phyloP scores from a whole-genome alignment of 768 basidiomycete species.

The Pleurotus tuoliensis region DNA sequence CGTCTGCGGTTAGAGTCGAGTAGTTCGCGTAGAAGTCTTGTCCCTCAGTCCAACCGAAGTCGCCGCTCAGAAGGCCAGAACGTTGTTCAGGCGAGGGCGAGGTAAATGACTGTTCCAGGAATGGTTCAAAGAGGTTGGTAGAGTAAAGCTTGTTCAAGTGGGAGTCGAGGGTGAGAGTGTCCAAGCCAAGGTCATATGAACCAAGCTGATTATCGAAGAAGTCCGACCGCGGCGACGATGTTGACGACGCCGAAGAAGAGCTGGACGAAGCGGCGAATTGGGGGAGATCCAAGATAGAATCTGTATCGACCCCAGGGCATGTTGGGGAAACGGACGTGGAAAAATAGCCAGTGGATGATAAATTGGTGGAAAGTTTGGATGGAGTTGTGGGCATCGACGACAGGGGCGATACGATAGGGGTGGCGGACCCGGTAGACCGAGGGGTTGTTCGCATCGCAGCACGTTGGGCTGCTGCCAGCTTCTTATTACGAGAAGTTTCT shows the following conservation, averaged over 20 bases:
- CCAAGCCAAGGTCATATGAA: constrained; percentile 29
- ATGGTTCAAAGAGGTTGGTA: constrained; percentile 31
- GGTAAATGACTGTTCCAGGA: constrained; percentile 29
- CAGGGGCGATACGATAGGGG: neutral
- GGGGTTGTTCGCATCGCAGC: constrained; percentile 14
- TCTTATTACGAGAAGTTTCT: constrained; percentile 36
- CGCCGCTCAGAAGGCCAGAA: constrained; percentile 18
- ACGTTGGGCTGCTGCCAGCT: constrained; percentile 27
- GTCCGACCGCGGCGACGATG: constrained; percentile 36
- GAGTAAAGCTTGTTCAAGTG: constrained; percentile 32
- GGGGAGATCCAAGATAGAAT: constrained; percentile 10
- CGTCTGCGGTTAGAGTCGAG: constrained; percentile 13
- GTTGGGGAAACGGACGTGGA: neutral
- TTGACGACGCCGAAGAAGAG: constrained; percentile 30
- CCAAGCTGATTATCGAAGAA: constrained; percentile 28
- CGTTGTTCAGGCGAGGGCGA: constrained; percentile 21
- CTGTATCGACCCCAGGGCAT: neutral
- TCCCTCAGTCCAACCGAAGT: constrained; percentile 32
- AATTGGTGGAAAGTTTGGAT: constrained; percentile 39
- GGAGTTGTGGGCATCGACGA: constrained; percentile 27
- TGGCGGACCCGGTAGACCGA: neutral
- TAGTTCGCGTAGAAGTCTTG: constrained; percentile 30
- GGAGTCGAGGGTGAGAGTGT: constrained; percentile 25
- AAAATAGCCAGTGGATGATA: neutral
- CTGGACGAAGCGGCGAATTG: constrained; percentile 27